Percentiles rank a stretch among this genome's conserved stretches.
phyloP scores from a whole-genome alignment of 306 rosid genomes.

The Quercus gilva region DNA sequence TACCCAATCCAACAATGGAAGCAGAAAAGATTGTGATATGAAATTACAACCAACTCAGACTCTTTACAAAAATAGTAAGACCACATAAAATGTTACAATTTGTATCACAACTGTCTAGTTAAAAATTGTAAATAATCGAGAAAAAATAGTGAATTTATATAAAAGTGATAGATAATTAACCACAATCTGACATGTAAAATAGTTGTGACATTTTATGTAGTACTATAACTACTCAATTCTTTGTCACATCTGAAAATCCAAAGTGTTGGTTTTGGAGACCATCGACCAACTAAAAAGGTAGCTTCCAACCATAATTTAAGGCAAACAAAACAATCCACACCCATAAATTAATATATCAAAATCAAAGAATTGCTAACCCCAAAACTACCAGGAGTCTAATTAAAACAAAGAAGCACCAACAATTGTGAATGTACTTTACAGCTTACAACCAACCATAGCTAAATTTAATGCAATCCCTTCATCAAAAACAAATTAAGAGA shows the following conservation, averaged over 20 bases:
- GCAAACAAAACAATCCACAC: not conserved
- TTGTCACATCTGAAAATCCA: no score
- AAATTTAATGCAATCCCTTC: no score
- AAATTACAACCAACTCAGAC: not conserved
- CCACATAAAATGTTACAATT: no score
- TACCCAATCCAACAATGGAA: not conserved
- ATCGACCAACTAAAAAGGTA: not conserved
- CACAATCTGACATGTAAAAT: fast-evolving
- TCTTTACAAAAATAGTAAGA: fast-evolving
- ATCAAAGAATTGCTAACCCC: not conserved
- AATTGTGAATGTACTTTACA: no score
- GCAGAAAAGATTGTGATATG: not conserved
- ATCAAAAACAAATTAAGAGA: no score
- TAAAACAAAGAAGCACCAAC: no score
- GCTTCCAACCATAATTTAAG: not conserved
- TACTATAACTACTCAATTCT: no score
- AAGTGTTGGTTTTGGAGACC: not conserved
- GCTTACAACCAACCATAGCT: no score
- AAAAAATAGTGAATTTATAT: fast-evolving
- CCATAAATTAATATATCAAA: not conserved
- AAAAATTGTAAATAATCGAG: no score
- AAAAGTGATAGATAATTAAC: fast-evolving
- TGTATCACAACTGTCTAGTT: fast-evolving
- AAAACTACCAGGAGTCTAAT: not conserved
- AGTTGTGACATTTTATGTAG: fast-evolving